phyloP scores from a whole-genome alignment of 1,139 yeast species.

The Taphrina pruni region DNA sequence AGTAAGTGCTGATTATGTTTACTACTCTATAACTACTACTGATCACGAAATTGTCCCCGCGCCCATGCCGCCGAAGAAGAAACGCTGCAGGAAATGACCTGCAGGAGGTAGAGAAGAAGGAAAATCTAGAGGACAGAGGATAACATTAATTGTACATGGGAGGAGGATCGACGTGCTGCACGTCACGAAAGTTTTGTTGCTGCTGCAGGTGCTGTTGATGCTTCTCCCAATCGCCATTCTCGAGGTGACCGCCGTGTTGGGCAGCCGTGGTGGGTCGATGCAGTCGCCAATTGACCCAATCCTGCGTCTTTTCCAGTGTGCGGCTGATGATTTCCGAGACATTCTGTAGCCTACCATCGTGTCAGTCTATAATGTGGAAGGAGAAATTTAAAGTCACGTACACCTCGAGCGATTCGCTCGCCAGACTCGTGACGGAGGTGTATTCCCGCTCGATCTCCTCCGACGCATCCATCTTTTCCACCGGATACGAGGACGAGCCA shows the following conservation, averaged over 20 bases:
- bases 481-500: slow-evolving; percentile 1
- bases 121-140: too few species aligned
- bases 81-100: background rate
- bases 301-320: slow-evolving; percentile 31
- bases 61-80: background rate
- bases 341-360: slow-evolving; percentile 11
- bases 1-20: background rate
- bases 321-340: slow-evolving; percentile 34
- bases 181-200: background rate
- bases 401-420: slow-evolving; percentile 32
- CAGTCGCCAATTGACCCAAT: slow-evolving; percentile 29
- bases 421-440: slow-evolving; percentile 22
- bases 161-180: background rate
- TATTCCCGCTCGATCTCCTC: slow-evolving; percentile 18
- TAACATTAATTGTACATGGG: slow-evolving; percentile 6
- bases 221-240: slow-evolving; percentile 11
- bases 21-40: background rate
- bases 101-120: background rate
- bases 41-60: background rate
- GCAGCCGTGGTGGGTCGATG: background rate
- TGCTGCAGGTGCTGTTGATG: background rate
- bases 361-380: background rate
- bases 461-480: slow-evolving; percentile 3
- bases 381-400: background rate
- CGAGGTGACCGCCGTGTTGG: background rate